These are phyloP conservation scores for Moniliella sp. DNA, from an alignment of 1,284 basidiomycete genomes.

Conservation along the genomic window DNA sequence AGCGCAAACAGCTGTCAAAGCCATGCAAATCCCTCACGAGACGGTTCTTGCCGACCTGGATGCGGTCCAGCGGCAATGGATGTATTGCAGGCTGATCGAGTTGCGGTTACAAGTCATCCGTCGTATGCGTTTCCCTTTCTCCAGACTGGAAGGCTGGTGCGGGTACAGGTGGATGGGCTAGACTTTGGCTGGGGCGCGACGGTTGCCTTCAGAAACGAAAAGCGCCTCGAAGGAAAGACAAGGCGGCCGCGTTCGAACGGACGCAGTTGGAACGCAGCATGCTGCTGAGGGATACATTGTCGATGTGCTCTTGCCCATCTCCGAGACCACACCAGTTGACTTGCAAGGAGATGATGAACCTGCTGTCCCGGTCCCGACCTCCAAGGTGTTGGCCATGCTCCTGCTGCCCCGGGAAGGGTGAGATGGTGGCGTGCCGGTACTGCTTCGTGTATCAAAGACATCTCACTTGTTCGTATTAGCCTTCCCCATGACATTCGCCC, in stretches of 20 bases:
- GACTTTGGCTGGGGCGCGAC: conserved; percentile 94
- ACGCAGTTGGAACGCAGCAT: conserved; percentile 29
- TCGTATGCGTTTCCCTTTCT: conserved; percentile 80
- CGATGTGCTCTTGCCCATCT: conserved; percentile 62
- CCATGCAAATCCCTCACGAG: conserved; percentile 60
- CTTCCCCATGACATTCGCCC: conserved; percentile 71
- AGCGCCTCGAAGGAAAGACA: conserved; percentile 40
- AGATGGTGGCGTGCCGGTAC: conserved; percentile 63
- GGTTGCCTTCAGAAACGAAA: conserved; percentile 75
- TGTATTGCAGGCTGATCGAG: conserved; percentile 64
- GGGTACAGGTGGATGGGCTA: conserved; percentile 59
- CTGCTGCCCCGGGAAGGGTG: too few species aligned
- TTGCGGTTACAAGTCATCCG: conserved; percentile 78
- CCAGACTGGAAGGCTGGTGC: conserved; percentile 72
- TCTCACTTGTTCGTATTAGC: conserved; percentile 67
- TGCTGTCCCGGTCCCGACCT: too few species aligned
- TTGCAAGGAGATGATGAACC: too few species aligned
- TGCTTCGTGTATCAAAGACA: conserved; percentile 67
- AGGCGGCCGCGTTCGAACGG: too few species aligned
- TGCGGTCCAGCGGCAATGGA: conserved; percentile 77
- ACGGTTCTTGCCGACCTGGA: conserved; percentile 59
- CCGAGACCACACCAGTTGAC: too few species aligned
- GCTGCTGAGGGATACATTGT: conserved; percentile 77
- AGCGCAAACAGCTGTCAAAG: conserved; percentile 50
- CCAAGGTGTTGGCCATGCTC: too few species aligned